phyloP scores from a whole-genome alignment of 768 basidiomycete genomes.

The Sarcodon sp. region DNA sequence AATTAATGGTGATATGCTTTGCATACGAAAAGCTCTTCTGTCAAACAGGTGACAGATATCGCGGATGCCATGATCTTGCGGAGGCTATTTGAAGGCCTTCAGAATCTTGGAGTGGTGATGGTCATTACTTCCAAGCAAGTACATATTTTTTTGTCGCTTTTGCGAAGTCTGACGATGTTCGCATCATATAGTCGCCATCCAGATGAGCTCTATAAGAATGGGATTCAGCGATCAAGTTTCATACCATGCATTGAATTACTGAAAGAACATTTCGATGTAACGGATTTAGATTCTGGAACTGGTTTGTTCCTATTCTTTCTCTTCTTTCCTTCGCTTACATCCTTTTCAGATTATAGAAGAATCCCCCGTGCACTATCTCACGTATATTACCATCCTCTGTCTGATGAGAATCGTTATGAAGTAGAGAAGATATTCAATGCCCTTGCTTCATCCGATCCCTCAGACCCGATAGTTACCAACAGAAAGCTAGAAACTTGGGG shows the following conservation, averaged over 20 bases:
- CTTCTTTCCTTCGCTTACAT: not conserved
- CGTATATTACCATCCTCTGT: constrained; percentile 82
- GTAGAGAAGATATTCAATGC: constrained; percentile 78
- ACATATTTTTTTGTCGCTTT: not conserved
- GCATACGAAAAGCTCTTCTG: not conserved
- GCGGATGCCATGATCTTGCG: constrained; percentile 97
- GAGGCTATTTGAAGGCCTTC: constrained; percentile 74
- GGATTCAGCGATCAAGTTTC: constrained; percentile 92
- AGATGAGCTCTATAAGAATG: constrained; percentile 96
- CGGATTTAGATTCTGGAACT: constrained; percentile 91
- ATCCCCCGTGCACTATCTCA: constrained; percentile 87
- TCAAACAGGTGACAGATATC: constrained; percentile 78
- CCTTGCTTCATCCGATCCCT: constrained; percentile 35
- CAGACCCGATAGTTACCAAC: constrained; percentile 44
- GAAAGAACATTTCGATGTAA: constrained; percentile 76
- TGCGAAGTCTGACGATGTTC: not conserved
- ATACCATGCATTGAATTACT: constrained; percentile 90
- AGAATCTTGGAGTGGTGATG: constrained; percentile 82
- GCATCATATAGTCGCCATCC: constrained; percentile 70
- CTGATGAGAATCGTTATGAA: constrained; percentile 49
- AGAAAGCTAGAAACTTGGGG: constrained; percentile 84
- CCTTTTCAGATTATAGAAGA: constrained; percentile 60
- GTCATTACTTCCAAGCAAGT: constrained; percentile 96
- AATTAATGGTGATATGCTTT: not conserved
- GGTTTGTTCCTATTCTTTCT: constrained; percentile 30